phyloP scores from a whole-genome alignment of 2,329 filamentous ascomycete species.

The Aspergillus costaricaensis region DNA sequence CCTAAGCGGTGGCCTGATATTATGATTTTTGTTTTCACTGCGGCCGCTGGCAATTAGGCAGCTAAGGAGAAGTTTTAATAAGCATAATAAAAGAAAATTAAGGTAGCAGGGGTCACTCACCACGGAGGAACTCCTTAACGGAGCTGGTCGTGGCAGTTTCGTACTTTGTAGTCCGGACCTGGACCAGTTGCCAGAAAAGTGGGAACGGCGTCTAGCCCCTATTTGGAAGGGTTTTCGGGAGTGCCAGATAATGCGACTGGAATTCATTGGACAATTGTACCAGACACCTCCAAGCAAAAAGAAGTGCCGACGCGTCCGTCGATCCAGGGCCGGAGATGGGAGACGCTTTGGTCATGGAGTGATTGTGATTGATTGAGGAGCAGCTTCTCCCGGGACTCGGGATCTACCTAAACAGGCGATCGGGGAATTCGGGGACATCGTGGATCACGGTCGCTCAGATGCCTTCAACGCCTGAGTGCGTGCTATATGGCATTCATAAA shows the following conservation, averaged over 20 bases:
- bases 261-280: background rate
- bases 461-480: background rate
- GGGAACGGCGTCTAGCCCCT: background rate
- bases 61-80: background rate
- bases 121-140: constrained; percentile 3
- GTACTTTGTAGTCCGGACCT: no score
- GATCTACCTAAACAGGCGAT: constrained; percentile 1
- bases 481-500: background rate
- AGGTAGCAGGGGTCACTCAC: background rate
- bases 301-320: constrained; percentile 1
- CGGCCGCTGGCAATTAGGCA: background rate
- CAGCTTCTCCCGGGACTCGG: background rate
- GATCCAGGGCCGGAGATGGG: background rate
- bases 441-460: background rate
- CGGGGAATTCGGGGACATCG: background rate
- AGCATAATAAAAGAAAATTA: background rate
- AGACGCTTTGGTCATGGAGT: background rate
- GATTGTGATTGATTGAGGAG: background rate
- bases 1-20: background rate
- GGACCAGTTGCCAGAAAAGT: no score
- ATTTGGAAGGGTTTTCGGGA: background rate
- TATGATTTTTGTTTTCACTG: background rate
- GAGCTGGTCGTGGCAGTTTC: background rate
- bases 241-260: background rate
- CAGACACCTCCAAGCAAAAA: background rate